Base-by-base conservation (phyloP, 331 rosid species). In the Pyrus hybrid region DNA sequence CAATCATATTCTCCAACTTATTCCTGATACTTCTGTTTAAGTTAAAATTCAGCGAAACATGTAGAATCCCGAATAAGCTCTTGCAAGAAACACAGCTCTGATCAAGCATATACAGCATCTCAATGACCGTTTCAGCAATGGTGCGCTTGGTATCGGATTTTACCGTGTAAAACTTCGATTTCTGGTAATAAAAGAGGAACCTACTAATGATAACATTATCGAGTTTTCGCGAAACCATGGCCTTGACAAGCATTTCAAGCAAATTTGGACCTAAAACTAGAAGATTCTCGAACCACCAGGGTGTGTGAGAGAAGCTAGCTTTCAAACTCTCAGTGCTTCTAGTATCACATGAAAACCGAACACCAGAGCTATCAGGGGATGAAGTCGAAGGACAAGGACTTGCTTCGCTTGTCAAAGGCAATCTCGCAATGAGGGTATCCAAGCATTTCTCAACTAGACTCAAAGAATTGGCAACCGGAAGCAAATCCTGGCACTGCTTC, bases 211-310 rank as follows among this genome's bases (percentile, higher is more conserved):
- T 68, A 51, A 67, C 80, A 77, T 90, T 91, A 66, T 94, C 93
- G 30, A 94, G 71, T 56, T 88, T 90, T 67, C 79, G 77, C 20
- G 78, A 71, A 62, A 92, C 74, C 97, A 94, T 88, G 5, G 91
- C 71, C 45, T 89, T 85, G 7, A 83, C 92, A 74, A 86, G 62
- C 90, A 80, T 83, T 78, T 80, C 83, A 80, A 90, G 82, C 83
- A 84, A 35, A 30, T 63, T 72, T 26, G 96, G 99, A 82, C 73
- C 76, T 67, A 94, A 77, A 75, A 88, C 70, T 16, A 89, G 26
- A 54, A 94, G 93, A 83, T 94, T 97, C 57, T 92, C 96, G 67
- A 90, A 94, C 99, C 98, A 94, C 98, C 97, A 89, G 2, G 87
- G 67, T 47, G 90, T 69, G 13, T 91, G 85, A 63, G 89, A 80